Base-by-base conservation (phyloP, 345 rosid species). In the Microcos paniculata region DNA sequence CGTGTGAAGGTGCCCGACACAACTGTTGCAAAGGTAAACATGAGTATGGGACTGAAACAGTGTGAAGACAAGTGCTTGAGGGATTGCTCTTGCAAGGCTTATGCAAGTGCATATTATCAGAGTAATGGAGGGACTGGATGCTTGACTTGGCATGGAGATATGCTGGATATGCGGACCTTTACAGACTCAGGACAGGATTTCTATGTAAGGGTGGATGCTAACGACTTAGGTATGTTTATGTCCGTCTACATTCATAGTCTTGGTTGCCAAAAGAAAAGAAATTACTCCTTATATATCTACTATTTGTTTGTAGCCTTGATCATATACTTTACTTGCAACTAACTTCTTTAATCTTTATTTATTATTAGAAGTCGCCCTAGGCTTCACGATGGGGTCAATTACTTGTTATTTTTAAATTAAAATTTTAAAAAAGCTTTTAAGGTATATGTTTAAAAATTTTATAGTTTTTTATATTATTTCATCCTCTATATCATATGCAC, bases 21-120 rank as follows among this genome's bases (percentile, higher is more conserved):
- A 11, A 57, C 83, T 15, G 35, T 8, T 9, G 80, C 87, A 12
- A 48, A 13, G 30, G 87, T 72, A 35, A 66, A 90, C 76, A 73
- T 70, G 88, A 79, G 74, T 73, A 73, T 84, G 82, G 85, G 79
- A 23, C 35, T 82, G 58, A 73, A 82, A 14, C 82, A 76, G 2
- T 88, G 97, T 19, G 45, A 71, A 74, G 18, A 84, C 3, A 69
- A 59, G 58, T 85, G 96, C 62, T 58, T 82, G 69, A 77, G 66
- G 58, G 80, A 89, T 57, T 90, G 92, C 49, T 81, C 91, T 23
- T 92, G 93, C 75, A 72, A 65, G 0, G 94, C 87, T 68, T 90
- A 86, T 73, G 80, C 91, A 3, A 77, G 77, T 15, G 85, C 90
- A 46, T 77, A 82, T 75, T 78, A 77, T 35, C 82, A 77, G n/a